Percentiles rank a stretch among this genome's conserved stretches.
Evolutionary conservation across 805 yeast genomes (phyloP).

Genomic region (Metschnikowia lunata): DNA sequence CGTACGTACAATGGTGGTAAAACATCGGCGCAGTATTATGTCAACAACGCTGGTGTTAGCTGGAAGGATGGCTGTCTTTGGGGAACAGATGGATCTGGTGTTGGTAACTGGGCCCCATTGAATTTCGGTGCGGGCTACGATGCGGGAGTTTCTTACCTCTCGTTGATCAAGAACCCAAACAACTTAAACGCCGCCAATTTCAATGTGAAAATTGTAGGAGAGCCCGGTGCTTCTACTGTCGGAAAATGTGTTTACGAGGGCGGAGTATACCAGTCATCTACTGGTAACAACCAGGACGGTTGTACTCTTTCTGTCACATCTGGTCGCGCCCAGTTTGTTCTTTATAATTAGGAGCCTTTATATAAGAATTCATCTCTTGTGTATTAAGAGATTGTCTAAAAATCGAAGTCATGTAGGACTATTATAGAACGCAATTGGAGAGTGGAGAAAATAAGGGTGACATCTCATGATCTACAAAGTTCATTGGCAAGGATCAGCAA

Average conservation of each 20-base stretch:
- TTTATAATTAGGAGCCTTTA: conserved; percentile 22
- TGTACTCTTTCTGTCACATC: conserved; percentile 88
- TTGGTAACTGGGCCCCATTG: conserved; percentile 98
- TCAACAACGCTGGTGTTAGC: conserved; percentile 92
- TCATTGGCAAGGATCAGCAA: too few species aligned
- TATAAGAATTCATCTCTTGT: background rate
- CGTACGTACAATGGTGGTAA: conserved; percentile 75
- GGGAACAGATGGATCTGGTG: conserved; percentile 74
- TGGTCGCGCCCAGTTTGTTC: conserved; percentile 81
- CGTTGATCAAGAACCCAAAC: conserved; percentile 95
- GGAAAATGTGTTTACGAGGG: conserved; percentile 80
- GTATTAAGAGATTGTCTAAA: background rate
- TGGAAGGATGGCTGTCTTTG: conserved; percentile 90
- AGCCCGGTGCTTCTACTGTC: conserved; percentile 53
- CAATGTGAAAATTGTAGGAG: conserved; percentile 64
- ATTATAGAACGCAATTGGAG: too few species aligned
- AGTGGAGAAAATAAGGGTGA: too few species aligned
- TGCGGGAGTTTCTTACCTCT: conserved; percentile 65
- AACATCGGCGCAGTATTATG: conserved; percentile 96
- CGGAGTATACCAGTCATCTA: conserved; percentile 53
- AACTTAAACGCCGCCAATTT: conserved; percentile 57
- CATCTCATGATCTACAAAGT: too few species aligned
- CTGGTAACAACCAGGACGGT: conserved; percentile 69
- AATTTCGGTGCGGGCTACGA: conserved; percentile 90
- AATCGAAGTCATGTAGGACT: too few species aligned